Percentiles rank a stretch among this genome's conserved stretches.
Evolutionary conservation across 2,329 filamentous ascomycete species (phyloP).

Genomic region (Claviceps maximensis): DNA sequence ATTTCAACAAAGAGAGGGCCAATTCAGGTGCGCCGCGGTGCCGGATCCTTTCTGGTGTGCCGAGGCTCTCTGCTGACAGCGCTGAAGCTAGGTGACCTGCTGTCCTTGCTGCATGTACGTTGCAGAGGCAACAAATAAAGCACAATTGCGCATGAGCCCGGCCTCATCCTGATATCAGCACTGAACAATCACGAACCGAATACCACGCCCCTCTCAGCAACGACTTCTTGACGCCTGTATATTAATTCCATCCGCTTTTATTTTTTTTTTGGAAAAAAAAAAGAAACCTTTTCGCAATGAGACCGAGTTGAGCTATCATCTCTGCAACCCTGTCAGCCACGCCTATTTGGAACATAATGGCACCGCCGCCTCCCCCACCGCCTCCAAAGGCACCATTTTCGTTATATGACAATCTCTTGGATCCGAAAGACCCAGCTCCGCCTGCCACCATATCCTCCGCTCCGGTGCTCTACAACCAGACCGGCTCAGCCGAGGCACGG

Average conservation of each 20-base stretch:
- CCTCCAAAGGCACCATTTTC: conserved; percentile 44
- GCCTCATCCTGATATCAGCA: not conserved
- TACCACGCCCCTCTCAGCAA: not conserved
- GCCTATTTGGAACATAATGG: conserved; percentile 13
- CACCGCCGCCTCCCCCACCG: conserved; percentile 23
- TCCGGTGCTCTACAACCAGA: conserved; percentile 57
- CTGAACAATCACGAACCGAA: not conserved
- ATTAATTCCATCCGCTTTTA: not conserved
- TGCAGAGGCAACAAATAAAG: not conserved
- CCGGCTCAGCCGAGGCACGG: conserved; percentile 39
- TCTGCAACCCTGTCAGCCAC: not conserved
- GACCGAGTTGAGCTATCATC: not conserved
- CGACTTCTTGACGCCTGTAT: not conserved
- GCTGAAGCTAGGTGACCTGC: not conserved
- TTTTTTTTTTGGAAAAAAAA: not conserved
- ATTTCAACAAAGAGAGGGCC: not conserved
- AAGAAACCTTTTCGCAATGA: not conserved
- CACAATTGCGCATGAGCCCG: not conserved
- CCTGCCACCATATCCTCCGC: conserved; percentile 61
- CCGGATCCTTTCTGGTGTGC: not conserved
- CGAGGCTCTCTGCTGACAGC: not conserved
- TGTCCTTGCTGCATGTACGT: not conserved
- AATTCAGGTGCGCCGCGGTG: not conserved
- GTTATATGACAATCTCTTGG: conserved; percentile 74
- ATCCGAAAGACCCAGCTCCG: conserved; percentile 35